A percentile compares a stretch with the other conserved stretches of the same genome.
Evolutionary conservation across 2,329 filamentous ascomycete species (phyloP).

Genomic region (Epichloe brachyelytri): DNA sequence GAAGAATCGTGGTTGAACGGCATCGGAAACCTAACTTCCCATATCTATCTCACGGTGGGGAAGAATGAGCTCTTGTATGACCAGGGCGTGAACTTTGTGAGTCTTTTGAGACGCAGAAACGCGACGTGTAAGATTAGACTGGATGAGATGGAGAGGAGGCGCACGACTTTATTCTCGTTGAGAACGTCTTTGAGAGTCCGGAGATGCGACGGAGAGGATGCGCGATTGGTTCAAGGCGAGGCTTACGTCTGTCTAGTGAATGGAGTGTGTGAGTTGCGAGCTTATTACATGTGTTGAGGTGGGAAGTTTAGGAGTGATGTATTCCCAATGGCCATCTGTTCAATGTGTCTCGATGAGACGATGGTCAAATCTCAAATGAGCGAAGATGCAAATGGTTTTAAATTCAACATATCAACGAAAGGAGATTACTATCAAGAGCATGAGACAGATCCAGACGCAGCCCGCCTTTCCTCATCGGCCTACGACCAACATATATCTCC

Average conservation of each 20-base stretch:
- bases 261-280: no score
- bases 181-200: conserved; percentile 12
- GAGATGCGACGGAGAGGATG: conserved; percentile 19
- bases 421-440: no score
- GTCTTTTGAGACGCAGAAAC: conserved; percentile 11
- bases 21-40: conserved; percentile 9
- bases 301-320: no score
- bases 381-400: no score
- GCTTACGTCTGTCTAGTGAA: neutral
- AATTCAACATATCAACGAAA: no score
- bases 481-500: no score
- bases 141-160: conserved; percentile 18
- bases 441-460: no score
- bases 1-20: conserved; percentile 16
- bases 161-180: conserved; percentile 21
- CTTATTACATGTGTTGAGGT: no score
- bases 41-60: conserved; percentile 21
- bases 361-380: no score
- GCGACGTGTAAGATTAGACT: conserved; percentile 13
- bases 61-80: conserved; percentile 20
- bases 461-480: no score
- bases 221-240: conserved; percentile 16
- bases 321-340: no score
- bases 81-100: conserved; percentile 14
- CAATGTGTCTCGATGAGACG: no score